phyloP scores from a whole-genome alignment of 306 rosid genomes.

The Ziziphus jujuba region DNA sequence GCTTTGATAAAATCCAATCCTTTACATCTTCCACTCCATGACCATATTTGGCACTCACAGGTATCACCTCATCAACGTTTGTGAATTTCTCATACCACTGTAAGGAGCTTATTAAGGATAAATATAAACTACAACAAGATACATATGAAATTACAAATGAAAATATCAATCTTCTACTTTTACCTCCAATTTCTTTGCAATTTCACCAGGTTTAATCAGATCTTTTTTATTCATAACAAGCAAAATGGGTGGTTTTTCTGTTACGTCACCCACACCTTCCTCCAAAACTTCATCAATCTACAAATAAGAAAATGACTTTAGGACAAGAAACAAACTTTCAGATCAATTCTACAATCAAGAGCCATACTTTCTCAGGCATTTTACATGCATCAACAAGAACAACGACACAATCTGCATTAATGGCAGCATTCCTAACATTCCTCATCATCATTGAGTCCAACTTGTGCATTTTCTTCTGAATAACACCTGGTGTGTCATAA shows the following conservation, averaged over 20 bases:
- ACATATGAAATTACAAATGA: conserved; percentile 11
- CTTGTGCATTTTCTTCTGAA: conserved; percentile 89
- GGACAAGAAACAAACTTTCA: conserved; percentile 16
- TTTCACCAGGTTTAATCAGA: conserved; percentile 94
- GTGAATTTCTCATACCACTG: conserved; percentile 95
- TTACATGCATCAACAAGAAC: conserved; percentile 97
- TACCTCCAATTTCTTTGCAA: conserved; percentile 95
- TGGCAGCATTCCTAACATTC: conserved; percentile 83
- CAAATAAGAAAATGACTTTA: conserved; percentile 24
- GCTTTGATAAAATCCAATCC: conserved; percentile 91
- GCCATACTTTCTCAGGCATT: conserved; percentile 86
- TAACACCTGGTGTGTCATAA: conserved; percentile 94
- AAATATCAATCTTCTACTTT: conserved; percentile 35
- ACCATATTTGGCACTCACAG: conserved; percentile 95
- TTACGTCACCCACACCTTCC: conserved; percentile 66
- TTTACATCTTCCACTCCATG: conserved; percentile 91
- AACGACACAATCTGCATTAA: conserved; percentile 88
- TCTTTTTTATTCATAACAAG: conserved; percentile 91
- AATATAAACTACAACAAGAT: conserved; percentile 7
- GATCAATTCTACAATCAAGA: conserved; percentile 25
- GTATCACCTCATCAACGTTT: conserved; percentile 87
- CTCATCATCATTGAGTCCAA: conserved; percentile 98
- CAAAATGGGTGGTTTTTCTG: conserved; percentile 65
- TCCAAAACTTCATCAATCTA: conserved; percentile 91
- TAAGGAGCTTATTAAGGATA: conserved; percentile 30